Percentiles rank a stretch among this genome's conserved stretches.
Evolutionary conservation across 208 protist genomes (phyloP).

Genomic region (Wallacemonas rigidus): DNA sequence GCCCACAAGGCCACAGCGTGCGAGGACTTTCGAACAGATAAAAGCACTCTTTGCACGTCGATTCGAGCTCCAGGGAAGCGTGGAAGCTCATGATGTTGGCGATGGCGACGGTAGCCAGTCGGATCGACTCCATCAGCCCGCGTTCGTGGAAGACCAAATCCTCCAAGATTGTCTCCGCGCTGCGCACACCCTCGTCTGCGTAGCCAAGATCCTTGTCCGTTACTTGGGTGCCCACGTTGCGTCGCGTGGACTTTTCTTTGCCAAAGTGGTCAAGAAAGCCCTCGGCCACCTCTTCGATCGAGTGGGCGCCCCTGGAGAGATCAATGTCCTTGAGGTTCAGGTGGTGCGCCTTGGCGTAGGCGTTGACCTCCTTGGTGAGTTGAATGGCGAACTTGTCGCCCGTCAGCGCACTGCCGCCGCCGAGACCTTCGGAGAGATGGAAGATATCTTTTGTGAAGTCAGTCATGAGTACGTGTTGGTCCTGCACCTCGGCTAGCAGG

Average conservation of each 20-base stretch:
- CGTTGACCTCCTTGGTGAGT: constrained; percentile 72
- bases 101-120: constrained; percentile 61
- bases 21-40: constrained; percentile 80
- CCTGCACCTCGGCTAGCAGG: constrained; percentile 44
- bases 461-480: constrained; percentile 44
- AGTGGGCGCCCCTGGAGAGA: constrained; percentile 8
- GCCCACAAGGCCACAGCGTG: constrained; percentile 88
- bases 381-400: constrained; percentile 69
- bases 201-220: constrained; percentile 75
- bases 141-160: constrained; percentile 74
- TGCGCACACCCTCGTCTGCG: constrained; percentile 57
- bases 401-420: constrained; percentile 20
- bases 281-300: constrained; percentile 30
- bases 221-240: constrained; percentile 66
- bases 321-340: constrained; percentile 26
- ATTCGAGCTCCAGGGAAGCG: constrained; percentile 83
- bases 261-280: constrained; percentile 71
- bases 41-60: constrained; percentile 88
- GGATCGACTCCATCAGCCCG: constrained; percentile 55
- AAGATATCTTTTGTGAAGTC: constrained; percentile 52
- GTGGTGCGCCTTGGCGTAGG: constrained; percentile 54
- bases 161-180: constrained; percentile 65
- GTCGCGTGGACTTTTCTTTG: constrained; percentile 26
- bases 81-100: constrained; percentile 86
- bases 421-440: constrained; percentile 48